Evolutionary conservation across 257 asterid species (phyloP), one percentile per base, ranked within the genome.

Genomic region (Nicotiana benthamiana): DNA sequence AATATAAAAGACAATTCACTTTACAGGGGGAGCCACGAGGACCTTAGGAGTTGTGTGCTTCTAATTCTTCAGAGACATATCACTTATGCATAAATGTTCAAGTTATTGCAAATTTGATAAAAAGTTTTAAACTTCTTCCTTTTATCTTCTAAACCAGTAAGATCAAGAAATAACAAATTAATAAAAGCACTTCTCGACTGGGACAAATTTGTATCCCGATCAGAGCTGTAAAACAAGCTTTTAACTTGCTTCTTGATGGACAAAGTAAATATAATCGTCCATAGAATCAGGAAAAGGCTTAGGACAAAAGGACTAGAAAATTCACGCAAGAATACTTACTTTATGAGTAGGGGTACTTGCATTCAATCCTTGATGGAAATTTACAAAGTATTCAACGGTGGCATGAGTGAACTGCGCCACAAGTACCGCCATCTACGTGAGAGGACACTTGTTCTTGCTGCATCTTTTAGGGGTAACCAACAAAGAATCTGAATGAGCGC

Each of bases 391-490:
- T 72, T 13, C 78, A 72, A 46, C 0, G 78, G 78, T 6, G 5
- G 11, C 22, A 72, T 46, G 60, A 72, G 78, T 13, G 78, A 72
- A 15, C 60, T 57, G 8, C 78, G 78, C 60, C 78, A 72, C 46
- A 72, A 72, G 60, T 46, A 9, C 78, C 78, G 48, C 78, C 78
- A 72, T 22, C 60, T 72, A 24, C 60, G 60, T 24, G 78, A 72
- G 32, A 72, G 78, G 40, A 72, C 78, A 72, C 78, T 22, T 1
- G 78, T 72, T 46, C 78, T 72, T 72, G 78, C 78, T 2, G 59
- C 59, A 43, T 72, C 78, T 40, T 72, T 72, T 6, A 72, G 59
- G 22, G 78, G 36, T 24, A 72, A 72, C 24, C 20, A 4, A 0
- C 60, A 46, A 46, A 72, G 60, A 22, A 72, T 46, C 24, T 72